Percentiles rank a stretch among this genome's conserved stretches.
phyloP scores from a whole-genome alignment of 257 asterid species.

The Anisodus acutangulus region DNA sequence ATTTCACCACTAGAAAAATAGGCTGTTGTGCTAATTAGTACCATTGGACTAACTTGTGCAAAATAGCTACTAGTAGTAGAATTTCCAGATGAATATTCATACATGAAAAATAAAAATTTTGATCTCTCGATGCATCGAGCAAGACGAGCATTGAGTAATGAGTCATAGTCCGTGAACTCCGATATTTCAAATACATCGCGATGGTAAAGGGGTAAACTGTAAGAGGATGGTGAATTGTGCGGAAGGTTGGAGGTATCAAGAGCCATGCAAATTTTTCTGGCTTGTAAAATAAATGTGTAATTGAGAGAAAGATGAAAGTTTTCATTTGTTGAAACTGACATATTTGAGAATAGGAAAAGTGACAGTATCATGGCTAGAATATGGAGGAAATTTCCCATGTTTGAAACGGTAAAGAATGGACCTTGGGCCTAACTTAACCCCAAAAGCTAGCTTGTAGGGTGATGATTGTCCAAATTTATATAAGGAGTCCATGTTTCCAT shows the following conservation, averaged over 20 bases:
- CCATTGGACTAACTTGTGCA: not conserved
- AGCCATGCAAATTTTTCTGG: conserved; percentile 13
- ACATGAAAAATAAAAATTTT: not conserved
- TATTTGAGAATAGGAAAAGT: not conserved
- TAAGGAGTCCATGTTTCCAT: no score
- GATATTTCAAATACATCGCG: not conserved
- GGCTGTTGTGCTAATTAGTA: not conserved
- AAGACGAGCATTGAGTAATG: conserved; percentile 1
- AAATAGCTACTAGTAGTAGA: no score
- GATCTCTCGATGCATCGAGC: not conserved
- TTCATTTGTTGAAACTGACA: not conserved
- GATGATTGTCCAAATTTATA: no score
- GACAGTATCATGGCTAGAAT: no score
- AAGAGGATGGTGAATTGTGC: not conserved
- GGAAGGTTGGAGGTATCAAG: conserved; percentile 24
- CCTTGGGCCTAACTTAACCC: no score
- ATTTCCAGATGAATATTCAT: not conserved
- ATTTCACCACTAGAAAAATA: not conserved
- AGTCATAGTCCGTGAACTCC: not conserved
- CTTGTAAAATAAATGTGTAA: conserved; percentile 18
- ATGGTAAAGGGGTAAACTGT: not conserved
- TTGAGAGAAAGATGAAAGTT: conserved; percentile 18
- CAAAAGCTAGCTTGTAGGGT: no score
- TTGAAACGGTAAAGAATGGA: no score
- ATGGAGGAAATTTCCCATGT: conserved; percentile 7